These are phyloP conservation scores for Dioscorea dumetorum DNA, from an alignment of 106 monocot species.

Conservation along the genomic window DNA sequence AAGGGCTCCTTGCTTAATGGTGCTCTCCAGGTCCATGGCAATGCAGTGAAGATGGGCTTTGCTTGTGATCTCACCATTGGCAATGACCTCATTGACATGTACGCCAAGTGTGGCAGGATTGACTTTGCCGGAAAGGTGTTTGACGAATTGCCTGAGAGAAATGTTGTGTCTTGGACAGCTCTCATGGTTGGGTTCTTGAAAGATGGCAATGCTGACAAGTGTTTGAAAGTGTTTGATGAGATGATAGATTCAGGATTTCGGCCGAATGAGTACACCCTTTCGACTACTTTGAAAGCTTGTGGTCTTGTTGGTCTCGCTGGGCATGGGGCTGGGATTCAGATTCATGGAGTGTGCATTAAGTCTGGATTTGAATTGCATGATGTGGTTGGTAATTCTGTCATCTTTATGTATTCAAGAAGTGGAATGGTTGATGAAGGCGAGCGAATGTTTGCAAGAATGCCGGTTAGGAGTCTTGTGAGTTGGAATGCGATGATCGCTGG, in stretches of 20 bases:
- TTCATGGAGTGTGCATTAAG: conserved; percentile 34
- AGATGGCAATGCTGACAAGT: conserved; percentile 5
- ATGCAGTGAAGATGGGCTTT: conserved; percentile 19
- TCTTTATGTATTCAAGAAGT: conserved; percentile 33
- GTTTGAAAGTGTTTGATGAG: conserved; percentile 8
- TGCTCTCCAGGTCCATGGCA: conserved; percentile 26
- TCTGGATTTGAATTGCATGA: conserved; percentile 27
- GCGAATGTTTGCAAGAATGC: conserved; percentile 10
- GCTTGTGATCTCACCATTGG: conserved; percentile 14
- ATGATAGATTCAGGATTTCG: conserved; percentile 18
- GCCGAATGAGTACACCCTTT: conserved; percentile 47
- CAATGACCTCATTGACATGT: conserved; percentile 43
- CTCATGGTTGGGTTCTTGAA: conserved; percentile 29
- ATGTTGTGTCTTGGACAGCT: conserved; percentile 40
- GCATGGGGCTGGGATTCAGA: conserved; percentile 27
- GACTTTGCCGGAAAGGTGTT: conserved; percentile 21
- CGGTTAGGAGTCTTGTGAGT: conserved; percentile 5
- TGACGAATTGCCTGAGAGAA: conserved; percentile 23
- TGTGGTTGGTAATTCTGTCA: conserved; percentile 35
- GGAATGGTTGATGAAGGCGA: conserved; percentile 15
- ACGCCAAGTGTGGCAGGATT: conserved; percentile 20
- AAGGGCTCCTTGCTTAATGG: conserved; percentile 14
- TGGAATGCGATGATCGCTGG: conserved; percentile 56
- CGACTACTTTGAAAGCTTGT: conserved; percentile 37
- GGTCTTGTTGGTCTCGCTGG: conserved; percentile 5